A percentile compares a stretch with the other conserved stretches of the same genome.
phyloP scores from a whole-genome alignment of 768 basidiomycete species.

The Mycena belliarum region DNA sequence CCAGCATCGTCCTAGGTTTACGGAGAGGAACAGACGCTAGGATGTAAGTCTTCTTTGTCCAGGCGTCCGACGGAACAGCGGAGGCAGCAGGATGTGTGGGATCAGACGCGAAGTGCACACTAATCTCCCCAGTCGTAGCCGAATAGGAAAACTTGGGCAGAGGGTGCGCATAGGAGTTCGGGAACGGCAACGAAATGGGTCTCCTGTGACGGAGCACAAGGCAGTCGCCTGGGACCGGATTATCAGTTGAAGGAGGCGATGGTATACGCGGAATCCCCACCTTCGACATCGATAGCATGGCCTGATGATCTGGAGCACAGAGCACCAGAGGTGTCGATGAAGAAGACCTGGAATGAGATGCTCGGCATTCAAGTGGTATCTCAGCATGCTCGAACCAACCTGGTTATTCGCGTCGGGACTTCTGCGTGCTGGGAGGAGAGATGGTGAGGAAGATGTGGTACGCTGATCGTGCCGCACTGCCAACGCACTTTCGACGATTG shows the following conservation, averaged over 20 bases:
- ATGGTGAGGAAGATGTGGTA: too few species aligned
- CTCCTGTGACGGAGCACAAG: slow-evolving; percentile 77
- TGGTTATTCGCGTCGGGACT: slow-evolving; percentile 74
- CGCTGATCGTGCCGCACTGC: slow-evolving; percentile 4
- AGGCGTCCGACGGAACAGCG: slow-evolving; percentile 40
- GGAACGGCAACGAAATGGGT: slow-evolving; percentile 75
- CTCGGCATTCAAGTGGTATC: not conserved
- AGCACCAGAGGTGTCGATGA: slow-evolving; percentile 75
- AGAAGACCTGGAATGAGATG: slow-evolving; percentile 64
- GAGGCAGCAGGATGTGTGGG: slow-evolving; percentile 57
- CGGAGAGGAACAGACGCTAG: slow-evolving; percentile 67
- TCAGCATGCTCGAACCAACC: slow-evolving; percentile 35
- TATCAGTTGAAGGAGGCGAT: not conserved
- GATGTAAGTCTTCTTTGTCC: slow-evolving; percentile 63
- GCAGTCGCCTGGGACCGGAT: slow-evolving; percentile 53
- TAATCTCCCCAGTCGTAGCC: slow-evolving; percentile 55
- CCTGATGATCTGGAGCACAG: slow-evolving; percentile 79
- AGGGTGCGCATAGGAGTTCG: slow-evolving; percentile 76
- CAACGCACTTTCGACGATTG: slow-evolving; percentile 78
- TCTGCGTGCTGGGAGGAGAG: slow-evolving; percentile 52
- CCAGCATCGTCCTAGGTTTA: slow-evolving; percentile 67
- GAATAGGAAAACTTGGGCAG: slow-evolving; percentile 70
- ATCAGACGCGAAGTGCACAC: slow-evolving; percentile 59
- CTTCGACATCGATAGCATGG: slow-evolving; percentile 80
- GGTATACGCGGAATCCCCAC: slow-evolving; percentile 35